phyloP scores from a whole-genome alignment of 192 early-diverging fungal species.

The Piromyces finnis region DNA sequence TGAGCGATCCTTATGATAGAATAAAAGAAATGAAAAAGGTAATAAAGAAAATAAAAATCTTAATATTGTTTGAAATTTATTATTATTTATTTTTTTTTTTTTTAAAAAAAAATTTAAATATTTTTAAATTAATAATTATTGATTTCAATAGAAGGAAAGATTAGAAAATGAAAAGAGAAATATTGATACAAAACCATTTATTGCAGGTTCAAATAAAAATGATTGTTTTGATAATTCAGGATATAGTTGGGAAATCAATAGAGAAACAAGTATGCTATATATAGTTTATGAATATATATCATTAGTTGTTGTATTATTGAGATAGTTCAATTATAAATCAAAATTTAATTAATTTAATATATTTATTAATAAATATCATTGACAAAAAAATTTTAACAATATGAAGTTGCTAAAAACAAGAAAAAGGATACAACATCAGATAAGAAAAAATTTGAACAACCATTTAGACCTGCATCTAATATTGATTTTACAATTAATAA shows the following conservation, averaged over 20 bases:
- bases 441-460: neutral
- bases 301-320: too few species aligned
- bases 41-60: neutral
- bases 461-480: neutral
- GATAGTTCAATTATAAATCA: too few species aligned
- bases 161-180: neutral
- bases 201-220: neutral
- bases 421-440: neutral
- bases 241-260: neutral
- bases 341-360: too few species aligned
- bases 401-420: neutral
- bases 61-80: too few species aligned
- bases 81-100: too few species aligned
- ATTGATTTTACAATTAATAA: neutral
- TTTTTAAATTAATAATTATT: too few species aligned
- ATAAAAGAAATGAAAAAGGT: slow-evolving; percentile 3
- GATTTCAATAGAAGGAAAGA: neutral
- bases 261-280: neutral
- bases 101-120: too few species aligned
- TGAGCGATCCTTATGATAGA: slow-evolving; percentile 23
- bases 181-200: neutral
- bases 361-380: too few species aligned
- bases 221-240: neutral
- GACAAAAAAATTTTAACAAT: too few species aligned
- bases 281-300: too few species aligned